Evolutionary conservation across 2,329 filamentous ascomycete genomes (phyloP), one percentile per base, ranked within the genome.

Genomic region (Ophiostoma australiae): DNA sequence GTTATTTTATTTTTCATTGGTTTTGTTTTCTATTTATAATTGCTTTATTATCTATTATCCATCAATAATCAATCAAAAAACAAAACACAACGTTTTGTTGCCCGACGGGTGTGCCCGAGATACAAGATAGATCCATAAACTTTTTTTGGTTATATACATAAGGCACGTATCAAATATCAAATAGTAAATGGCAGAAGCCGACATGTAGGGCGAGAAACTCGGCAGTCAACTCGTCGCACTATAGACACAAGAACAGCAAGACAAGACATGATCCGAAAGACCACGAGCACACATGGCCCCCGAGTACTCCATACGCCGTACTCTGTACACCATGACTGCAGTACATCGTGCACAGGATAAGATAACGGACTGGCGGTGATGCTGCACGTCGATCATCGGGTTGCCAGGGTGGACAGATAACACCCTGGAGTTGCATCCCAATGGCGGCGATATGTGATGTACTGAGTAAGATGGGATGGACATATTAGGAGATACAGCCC

Each of bases 371-470:
- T 33, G 55, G 55, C 55, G 55, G 55, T 61, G 52, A 58, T 61
- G 23, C 55, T 61, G 55, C 55, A 61, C 27, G 52, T 58, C 52
- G 55, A 61, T 61, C 55, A 27, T 61, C 33, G 55, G 23, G 27
- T 27, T 17, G 17, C 23, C 23, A 7, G 20, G 52, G n/a, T 58
- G 52, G 52, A 23, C 55, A 33, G n/a, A 61, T 61, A 61, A 61
- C 55, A 33, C 55, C 55, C 55, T 33, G 1, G 52, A 55, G 55
- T 61, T 31, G 23, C 55, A 61, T 61, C 10, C 27, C 66, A n/a
- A 31, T 17, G 55, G 27, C 27, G 27, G 23, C 55, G n/a, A 23
- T 8, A 23, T 23, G 23, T 55, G 8, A 20, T 6, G 6, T n/a
- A n/a, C n/a, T n/a, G n/a, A n/a, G n/a, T n/a, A n/a, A 44, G 33